These are phyloP conservation scores for Leccinellum rugosiceps DNA, from an alignment of 768 basidiomycete genomes.

Conservation along the genomic window DNA sequence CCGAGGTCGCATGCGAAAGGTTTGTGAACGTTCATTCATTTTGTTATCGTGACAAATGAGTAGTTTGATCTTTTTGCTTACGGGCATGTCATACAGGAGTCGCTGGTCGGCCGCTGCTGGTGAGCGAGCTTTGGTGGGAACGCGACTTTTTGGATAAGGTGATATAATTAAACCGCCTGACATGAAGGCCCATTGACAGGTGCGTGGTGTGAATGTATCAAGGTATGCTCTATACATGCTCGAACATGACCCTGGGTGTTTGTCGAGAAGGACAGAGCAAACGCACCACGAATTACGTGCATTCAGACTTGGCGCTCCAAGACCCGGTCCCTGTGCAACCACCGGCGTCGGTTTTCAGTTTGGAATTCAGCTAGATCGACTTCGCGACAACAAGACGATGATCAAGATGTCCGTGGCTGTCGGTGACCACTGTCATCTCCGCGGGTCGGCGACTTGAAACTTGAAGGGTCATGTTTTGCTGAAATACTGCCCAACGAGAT, in stretches of 20 bases:
- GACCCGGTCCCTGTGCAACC: neutral
- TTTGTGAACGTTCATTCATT: neutral
- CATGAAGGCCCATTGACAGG: neutral
- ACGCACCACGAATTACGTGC: neutral
- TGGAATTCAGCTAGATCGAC: conserved; percentile 12
- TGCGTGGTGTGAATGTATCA: neutral
- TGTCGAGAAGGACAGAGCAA: neutral
- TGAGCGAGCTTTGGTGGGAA: no score
- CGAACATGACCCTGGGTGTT: no score
- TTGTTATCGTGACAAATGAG: neutral
- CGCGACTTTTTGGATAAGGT: no score
- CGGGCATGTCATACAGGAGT: neutral
- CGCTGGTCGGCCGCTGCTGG: no score
- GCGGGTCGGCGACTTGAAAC: neutral
- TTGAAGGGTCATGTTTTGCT: neutral
- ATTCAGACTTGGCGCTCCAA: neutral
- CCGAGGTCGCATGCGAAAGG: neutral
- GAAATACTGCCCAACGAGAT: neutral
- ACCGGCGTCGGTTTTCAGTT: neutral
- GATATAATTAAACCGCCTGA: no score
- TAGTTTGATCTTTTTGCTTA: neutral
- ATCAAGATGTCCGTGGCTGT: neutral
- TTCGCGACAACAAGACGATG: neutral
- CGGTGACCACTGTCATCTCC: conserved; percentile 17
- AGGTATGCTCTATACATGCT: neutral